Percentiles rank a stretch among this genome's conserved stretches.
These are phyloP conservation scores for Epithele typhae DNA, from an alignment of 768 basidiomycete species.

Conservation along the genomic window DNA sequence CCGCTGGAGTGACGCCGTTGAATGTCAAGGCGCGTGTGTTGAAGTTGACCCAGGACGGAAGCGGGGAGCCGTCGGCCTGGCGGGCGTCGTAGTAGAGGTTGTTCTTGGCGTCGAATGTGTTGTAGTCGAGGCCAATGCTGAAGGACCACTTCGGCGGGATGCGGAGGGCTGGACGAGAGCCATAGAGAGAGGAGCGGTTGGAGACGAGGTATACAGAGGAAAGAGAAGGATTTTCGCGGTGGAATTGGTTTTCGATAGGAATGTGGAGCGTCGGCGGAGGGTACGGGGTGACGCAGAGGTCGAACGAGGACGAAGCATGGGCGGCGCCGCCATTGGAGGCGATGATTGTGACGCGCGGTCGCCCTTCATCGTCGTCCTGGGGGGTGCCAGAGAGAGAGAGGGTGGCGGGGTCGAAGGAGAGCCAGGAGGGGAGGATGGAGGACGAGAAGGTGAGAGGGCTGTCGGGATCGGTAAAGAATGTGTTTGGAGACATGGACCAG, in stretches of 20 bases:
- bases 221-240: conserved; percentile 52
- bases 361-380: conserved; percentile 54
- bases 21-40: conserved; percentile 66
- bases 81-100: conserved; percentile 54
- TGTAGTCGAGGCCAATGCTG: conserved; percentile 74
- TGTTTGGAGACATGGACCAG: conserved; percentile 64
- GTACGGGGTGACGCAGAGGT: conserved; percentile 51
- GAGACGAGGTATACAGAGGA: conserved; percentile 73
- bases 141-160: conserved; percentile 86
- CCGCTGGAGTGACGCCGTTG: conserved; percentile 63
- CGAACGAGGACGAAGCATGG: conserved; percentile 49
- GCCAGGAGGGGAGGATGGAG: conserved; percentile 67
- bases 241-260: conserved; percentile 59
- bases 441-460: conserved; percentile 48
- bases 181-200: conserved; percentile 50
- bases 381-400: conserved; percentile 72
- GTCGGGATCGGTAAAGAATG: conserved; percentile 50
- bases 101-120: conserved; percentile 46
- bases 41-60: conserved; percentile 78
- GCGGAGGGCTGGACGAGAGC: conserved; percentile 51
- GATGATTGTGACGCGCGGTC: conserved; percentile 53
- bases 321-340: conserved; percentile 44
- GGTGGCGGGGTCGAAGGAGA: conserved; percentile 59
- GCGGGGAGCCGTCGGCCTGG: conserved; percentile 58
- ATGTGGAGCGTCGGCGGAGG: conserved; percentile 50